These are phyloP conservation scores for Rhodomyrtus psidioides DNA, from an alignment of 441 rosid genomes.

Conservation along the genomic window DNA sequence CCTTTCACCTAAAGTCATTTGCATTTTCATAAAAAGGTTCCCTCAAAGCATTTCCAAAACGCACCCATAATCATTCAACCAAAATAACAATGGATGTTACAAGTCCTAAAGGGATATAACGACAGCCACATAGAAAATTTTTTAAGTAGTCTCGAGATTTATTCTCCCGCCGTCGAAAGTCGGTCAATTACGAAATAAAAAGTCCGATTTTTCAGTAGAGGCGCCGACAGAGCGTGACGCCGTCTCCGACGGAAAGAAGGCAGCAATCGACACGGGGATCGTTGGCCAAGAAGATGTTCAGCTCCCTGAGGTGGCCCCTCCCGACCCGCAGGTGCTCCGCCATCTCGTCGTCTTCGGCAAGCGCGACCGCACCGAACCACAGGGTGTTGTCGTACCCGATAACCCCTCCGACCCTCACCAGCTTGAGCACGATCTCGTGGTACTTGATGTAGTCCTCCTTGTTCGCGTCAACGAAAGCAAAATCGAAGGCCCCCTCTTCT, in stretches of 20 bases:
- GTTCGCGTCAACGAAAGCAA: not conserved
- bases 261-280: not conserved
- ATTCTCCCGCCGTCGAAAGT: too few species aligned
- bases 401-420: slow-evolving; percentile 2
- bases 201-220: not conserved
- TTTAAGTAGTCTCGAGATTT: too few species aligned
- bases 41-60: too few species aligned
- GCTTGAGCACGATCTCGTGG: not conserved
- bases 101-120: too few species aligned
- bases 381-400: not conserved
- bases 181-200: too few species aligned
- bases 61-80: not conserved
- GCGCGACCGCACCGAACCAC: not conserved
- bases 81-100: not conserved
- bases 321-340: not conserved
- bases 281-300: not conserved
- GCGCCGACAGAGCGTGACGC: not conserved
- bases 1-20: too few species aligned
- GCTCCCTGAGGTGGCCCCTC: not conserved
- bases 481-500: not conserved
- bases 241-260: not conserved
- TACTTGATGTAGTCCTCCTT: slow-evolving; percentile 4
- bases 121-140: too few species aligned
- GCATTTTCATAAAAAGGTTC: too few species aligned
- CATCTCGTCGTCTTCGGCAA: not conserved